A percentile compares a stretch with the other conserved stretches of the same genome.
Conservation (phyloP, 2,329 filamentous ascomycete genomes). For the Berkeleyomyces basicola region DNA sequence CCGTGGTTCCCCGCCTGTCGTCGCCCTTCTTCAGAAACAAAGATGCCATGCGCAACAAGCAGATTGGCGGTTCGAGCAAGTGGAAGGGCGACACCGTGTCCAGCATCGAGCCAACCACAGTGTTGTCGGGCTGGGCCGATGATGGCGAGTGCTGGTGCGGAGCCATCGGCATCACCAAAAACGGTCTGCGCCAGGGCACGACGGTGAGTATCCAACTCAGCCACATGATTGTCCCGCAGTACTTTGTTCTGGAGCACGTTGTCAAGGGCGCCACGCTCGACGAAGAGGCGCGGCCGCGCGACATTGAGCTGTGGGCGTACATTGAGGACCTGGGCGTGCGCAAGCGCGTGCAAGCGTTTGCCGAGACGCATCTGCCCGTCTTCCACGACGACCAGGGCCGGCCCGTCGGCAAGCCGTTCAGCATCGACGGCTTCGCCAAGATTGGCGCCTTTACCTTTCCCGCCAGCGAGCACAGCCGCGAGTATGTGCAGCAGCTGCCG, state of each 20-base stretch:
- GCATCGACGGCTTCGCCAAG: conserved; percentile 32
- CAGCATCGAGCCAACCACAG: conserved; percentile 29
- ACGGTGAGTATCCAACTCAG: conserved; percentile 48
- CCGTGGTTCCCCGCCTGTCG: conserved; percentile 41
- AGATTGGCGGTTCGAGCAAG: not conserved
- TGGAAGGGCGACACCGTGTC: conserved; percentile 1
- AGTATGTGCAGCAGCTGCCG: conserved; percentile 37
- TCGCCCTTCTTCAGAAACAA: conserved; percentile 35
- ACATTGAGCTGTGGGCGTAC: conserved; percentile 54
- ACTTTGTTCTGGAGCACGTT: conserved; percentile 60
- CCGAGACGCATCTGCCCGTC: conserved; percentile 25
- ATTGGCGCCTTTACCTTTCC: conserved; percentile 40
- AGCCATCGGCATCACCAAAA: conserved; percentile 24
- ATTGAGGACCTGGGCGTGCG: conserved; percentile 31
- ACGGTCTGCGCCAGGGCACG: conserved; percentile 33
- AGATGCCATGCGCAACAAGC: conserved; percentile 11
- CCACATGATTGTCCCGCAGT: conserved; percentile 43
- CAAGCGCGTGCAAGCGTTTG: conserved; percentile 27
- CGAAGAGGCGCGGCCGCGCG: conserved; percentile 43
- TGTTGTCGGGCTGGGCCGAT: conserved; percentile 55
- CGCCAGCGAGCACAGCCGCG: conserved; percentile 26
- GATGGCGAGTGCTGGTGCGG: conserved; percentile 82
- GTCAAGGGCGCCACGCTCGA: conserved; percentile 43
- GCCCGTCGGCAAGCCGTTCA: conserved; percentile 16
- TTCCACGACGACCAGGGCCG: conserved; percentile 14